Conservation (phyloP, 2,329 filamentous ascomycete genomes). For the Penicillium crustosum region DNA sequence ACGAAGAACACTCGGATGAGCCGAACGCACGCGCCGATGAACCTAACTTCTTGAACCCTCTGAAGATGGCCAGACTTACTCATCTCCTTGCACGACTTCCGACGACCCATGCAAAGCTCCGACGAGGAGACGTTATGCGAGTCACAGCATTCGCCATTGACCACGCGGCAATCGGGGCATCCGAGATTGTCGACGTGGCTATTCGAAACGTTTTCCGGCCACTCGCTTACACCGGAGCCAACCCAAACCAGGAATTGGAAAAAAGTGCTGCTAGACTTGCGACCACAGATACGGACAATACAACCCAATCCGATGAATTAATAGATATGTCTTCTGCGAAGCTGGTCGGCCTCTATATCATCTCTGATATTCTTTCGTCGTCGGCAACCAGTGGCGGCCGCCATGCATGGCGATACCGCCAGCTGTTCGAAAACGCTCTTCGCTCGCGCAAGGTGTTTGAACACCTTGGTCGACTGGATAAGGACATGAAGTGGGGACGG, state of each 20-base stretch:
- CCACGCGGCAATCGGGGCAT: conserved; percentile 78
- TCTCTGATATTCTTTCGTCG: conserved; percentile 77
- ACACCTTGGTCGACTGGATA: conserved; percentile 70
- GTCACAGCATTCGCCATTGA: conserved; percentile 86
- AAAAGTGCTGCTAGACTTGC: conserved; percentile 33
- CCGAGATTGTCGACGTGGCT: conserved; percentile 89
- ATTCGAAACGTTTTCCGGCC: conserved; percentile 78
- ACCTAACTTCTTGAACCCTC: conserved; percentile 71
- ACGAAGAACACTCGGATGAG: conserved; percentile 67
- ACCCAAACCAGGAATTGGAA: conserved; percentile 51
- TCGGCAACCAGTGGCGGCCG: conserved; percentile 73
- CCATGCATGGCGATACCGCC: conserved; percentile 82
- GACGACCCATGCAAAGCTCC: conserved; percentile 68
- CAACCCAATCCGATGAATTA: conserved; percentile 41
- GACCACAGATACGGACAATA: conserved; percentile 38
- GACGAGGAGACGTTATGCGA: conserved; percentile 81
- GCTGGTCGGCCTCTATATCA: conserved; percentile 77
- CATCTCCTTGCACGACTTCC: conserved; percentile 83
- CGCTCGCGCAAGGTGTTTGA: conserved; percentile 70
- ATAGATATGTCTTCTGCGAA: conserved; percentile 70
- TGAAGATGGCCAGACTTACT: conserved; percentile 79
- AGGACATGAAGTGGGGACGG: conserved; percentile 73
- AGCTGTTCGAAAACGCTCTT: conserved; percentile 73
- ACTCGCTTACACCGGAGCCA: conserved; percentile 70
- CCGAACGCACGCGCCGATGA: conserved; percentile 44